Percentiles rank a stretch among this genome's conserved stretches.
phyloP scores from a whole-genome alignment of 257 asterid genomes.

The Perilla frutescens region DNA sequence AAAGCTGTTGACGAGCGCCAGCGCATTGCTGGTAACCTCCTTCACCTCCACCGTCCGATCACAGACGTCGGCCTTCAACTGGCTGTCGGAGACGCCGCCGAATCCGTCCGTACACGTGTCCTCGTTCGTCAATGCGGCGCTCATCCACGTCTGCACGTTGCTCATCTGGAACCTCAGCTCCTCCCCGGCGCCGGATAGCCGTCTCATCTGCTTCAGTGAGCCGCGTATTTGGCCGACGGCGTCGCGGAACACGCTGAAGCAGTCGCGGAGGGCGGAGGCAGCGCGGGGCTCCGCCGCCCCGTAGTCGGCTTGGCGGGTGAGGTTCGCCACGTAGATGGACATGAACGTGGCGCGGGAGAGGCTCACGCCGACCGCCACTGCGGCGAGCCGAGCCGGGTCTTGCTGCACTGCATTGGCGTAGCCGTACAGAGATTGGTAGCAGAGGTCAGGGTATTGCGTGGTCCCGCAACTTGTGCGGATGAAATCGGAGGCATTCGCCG shows the following conservation, averaged over 20 bases:
- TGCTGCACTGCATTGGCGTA: constrained; percentile 56
- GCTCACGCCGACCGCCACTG: constrained; percentile 66
- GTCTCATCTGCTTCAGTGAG: constrained; percentile 75
- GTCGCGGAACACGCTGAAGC: constrained; percentile 61
- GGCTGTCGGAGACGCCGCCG: constrained; percentile 50
- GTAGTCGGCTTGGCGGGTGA: constrained; percentile 54
- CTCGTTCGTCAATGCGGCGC: constrained; percentile 88
- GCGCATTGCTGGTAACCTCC: constrained; percentile 83
- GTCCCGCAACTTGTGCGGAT: constrained; percentile 67
- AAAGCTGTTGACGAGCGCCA: constrained; percentile 72
- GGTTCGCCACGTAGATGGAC: constrained; percentile 55
- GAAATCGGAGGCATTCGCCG: constrained; percentile 50
- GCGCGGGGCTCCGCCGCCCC: constrained; percentile 59
- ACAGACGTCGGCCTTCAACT: constrained; percentile 56
- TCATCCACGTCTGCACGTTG: constrained; percentile 98
- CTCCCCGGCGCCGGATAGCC: constrained; percentile 52
- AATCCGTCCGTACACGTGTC: constrained; percentile 93
- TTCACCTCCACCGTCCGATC: constrained; percentile 52
- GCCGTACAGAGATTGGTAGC: constrained; percentile 66
- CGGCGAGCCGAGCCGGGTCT: constrained; percentile 69
- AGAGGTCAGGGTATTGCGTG: constrained; percentile 66
- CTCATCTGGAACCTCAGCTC: constrained; percentile 74
- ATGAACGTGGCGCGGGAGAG: constrained; percentile 49
- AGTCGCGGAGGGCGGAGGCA: constrained; percentile 71
- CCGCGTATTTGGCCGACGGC: constrained; percentile 73